Percentiles rank a stretch among this genome's conserved stretches.
These are phyloP conservation scores for Trypanosoma grayi DNA, from an alignment of 208 protist genomes.

Conservation along the genomic window DNA sequence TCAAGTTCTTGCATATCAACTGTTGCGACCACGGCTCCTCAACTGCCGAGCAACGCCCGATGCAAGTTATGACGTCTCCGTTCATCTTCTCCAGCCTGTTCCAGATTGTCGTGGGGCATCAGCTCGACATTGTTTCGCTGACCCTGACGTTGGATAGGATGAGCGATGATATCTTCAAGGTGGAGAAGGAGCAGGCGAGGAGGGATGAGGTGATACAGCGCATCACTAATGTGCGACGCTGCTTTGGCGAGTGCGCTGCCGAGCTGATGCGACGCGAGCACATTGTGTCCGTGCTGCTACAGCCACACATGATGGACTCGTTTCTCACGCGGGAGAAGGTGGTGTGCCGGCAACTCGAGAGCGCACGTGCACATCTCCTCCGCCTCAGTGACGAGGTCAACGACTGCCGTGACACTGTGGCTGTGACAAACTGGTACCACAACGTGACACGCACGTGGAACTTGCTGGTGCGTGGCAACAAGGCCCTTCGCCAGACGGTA, in stretches of 20 bases:
- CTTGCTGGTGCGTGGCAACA: conserved; percentile 60
- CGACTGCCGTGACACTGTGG: conserved; percentile 80
- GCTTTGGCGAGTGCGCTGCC: conserved; percentile 80
- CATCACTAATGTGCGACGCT: conserved; percentile 75
- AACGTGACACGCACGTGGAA: conserved; percentile 77
- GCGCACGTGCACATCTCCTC: conserved; percentile 58
- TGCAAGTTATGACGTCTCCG: conserved; percentile 54
- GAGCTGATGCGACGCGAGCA: conserved; percentile 71
- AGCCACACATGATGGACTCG: conserved; percentile 51
- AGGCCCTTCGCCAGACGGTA: conserved; percentile 68
- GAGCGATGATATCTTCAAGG: conserved; percentile 67
- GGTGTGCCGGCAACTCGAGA: conserved; percentile 56
- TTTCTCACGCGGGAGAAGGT: conserved; percentile 54
- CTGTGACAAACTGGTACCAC: conserved; percentile 85
- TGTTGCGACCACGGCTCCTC: conserved; percentile 24
- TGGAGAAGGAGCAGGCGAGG: conserved; percentile 44
- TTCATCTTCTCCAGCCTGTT: conserved; percentile 74
- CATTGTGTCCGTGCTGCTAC: conserved; percentile 60
- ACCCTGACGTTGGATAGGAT: conserved; percentile 61
- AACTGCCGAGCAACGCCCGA: not conserved
- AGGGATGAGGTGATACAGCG: conserved; percentile 58
- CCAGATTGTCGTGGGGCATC: conserved; percentile 77
- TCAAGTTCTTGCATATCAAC: conserved; percentile 75
- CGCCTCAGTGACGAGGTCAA: conserved; percentile 69
- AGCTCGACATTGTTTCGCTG: conserved; percentile 76